Evolutionary conservation across 352 stramenopile species (phyloP), one percentile per base, ranked within the genome.

Genomic region (Lagenidium giganteum): DNA sequence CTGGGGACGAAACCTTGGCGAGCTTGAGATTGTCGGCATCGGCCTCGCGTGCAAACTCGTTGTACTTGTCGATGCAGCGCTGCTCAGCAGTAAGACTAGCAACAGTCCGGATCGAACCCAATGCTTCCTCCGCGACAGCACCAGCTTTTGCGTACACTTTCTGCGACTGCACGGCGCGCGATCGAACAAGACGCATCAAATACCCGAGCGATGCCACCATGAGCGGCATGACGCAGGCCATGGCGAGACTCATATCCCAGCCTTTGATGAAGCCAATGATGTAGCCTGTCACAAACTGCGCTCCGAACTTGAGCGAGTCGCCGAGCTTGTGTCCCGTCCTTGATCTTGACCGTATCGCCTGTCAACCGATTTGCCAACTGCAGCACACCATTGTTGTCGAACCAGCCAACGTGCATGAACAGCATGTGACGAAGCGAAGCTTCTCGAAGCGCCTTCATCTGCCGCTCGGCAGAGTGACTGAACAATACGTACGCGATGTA

Each of bases 251-350:
- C 22, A 64, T 27, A 45, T 61, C 50, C 55, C 55, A 64, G 17
- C 50, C 55, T 14, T 51, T 48, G 26, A 34, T 31, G 24, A 64
- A 61, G 36, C 43, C 55, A 34, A 64, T 57, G 3, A 47, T 9
- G 33, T 53, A 55, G 5, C 64, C 64, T 1, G 41, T 40, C 11
- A 67, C n/a, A 34, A 74, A 74, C 35, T 71, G 56, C n/a, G 37
- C 51, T 16, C 51, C 34, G 30, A 55, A 70, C 24, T 59, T 58
- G 18, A 70, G 27, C 17, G 35, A 30, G n/a, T 71, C 51, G 27
- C 61, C 60, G 14, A 70, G 39, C 34, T 74, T 74, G 17, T 66
- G 44, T 74, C 17, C 60, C 64, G 25, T 74, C 51, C 35, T 70
- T 70, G 27, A 74, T 71, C 21, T 66, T 54, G 24, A 61, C 37